Conservation (phyloP, 495 filamentous ascomycete genomes). For the Pyrenula massariospora region DNA sequence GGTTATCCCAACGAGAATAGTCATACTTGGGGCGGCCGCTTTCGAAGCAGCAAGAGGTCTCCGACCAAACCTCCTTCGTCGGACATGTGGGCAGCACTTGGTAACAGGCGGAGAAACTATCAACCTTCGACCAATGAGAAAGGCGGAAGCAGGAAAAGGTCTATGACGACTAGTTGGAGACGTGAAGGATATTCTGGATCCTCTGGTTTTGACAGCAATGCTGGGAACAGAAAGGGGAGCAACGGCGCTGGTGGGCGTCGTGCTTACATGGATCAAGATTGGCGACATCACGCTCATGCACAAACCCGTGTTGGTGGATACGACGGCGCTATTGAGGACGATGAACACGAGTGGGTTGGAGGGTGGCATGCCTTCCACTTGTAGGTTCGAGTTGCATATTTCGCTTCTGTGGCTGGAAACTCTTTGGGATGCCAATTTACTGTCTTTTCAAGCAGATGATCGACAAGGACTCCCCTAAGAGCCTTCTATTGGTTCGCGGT, state of each 20-base stretch:
- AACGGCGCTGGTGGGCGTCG: slow-evolving; percentile 21
- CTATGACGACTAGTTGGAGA: slow-evolving; percentile 26
- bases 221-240: slow-evolving; percentile 39
- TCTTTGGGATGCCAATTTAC: background rate
- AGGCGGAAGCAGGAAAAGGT: slow-evolving; percentile 23
- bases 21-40: background rate
- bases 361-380: slow-evolving; percentile 61
- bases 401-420: background rate
- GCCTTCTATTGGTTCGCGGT: background rate
- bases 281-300: slow-evolving; percentile 43
- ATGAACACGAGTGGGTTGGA: slow-evolving; percentile 82
- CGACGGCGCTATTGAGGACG: slow-evolving; percentile 42
- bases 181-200: slow-evolving; percentile 43
- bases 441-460: background rate
- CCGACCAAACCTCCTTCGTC: background rate
- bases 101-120: slow-evolving; percentile 63
- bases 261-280: slow-evolving; percentile 41
- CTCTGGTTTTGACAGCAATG: slow-evolving; percentile 35
- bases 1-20: background rate
- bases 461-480: background rate
- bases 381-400: slow-evolving; percentile 13
- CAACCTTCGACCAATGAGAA: slow-evolving; percentile 33
- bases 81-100: slow-evolving; percentile 82
- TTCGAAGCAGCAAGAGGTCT: background rate
- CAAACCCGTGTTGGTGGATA: slow-evolving; percentile 16